Evolutionary conservation across 108 stramenopile species (phyloP), one percentile per base, ranked within the genome.

Genomic region (Conticribra weissflogii): DNA sequence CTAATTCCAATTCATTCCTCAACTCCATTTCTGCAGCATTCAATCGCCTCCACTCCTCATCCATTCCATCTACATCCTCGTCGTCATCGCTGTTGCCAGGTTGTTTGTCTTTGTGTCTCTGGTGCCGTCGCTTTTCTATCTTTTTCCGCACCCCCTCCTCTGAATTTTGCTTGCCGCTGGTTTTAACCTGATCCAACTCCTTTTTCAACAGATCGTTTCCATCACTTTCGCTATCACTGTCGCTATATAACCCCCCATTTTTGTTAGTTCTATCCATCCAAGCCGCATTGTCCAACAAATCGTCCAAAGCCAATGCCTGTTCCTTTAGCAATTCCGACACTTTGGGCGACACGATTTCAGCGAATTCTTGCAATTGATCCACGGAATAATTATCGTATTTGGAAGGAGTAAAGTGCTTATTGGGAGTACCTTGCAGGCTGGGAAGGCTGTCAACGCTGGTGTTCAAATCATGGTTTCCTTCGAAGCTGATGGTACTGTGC

Each of bases 311-410:
- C 66, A 80, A 59, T 12, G 79, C 79, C 52, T 80, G 66, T 53
- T 80, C 79, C 3, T 67, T 68, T 41, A 80, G 65, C 23, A 80
- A 54, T 73, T 80, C 79, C 18, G 79, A 80, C 29, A 80, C 79
- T 46, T 80, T 72, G 49, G 79, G 79, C 9, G 79, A 80, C 2
- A 63, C 60, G 19, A 73, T 47, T 45, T 59, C 60, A 30, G 72
- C 59, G 2, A 72, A 62, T 64, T 68, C 78, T 54, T 72, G 41
- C 3, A 72, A 57, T 29, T 70, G 71, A 21, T 63, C 65, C 18
- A 54, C 74, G 24, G 67, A 58, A 51, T 76, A 59, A 44, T 69
- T 52, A 12, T 72, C 65, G 22, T 59, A 65, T 23, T 58, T 65
- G 21, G 30, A 30, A 34, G 5, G 32, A 5, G 48, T 31, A 12